These are phyloP conservation scores for Mycena kentingensis DNA, from an alignment of 768 basidiomycete genomes.

Conservation along the genomic window DNA sequence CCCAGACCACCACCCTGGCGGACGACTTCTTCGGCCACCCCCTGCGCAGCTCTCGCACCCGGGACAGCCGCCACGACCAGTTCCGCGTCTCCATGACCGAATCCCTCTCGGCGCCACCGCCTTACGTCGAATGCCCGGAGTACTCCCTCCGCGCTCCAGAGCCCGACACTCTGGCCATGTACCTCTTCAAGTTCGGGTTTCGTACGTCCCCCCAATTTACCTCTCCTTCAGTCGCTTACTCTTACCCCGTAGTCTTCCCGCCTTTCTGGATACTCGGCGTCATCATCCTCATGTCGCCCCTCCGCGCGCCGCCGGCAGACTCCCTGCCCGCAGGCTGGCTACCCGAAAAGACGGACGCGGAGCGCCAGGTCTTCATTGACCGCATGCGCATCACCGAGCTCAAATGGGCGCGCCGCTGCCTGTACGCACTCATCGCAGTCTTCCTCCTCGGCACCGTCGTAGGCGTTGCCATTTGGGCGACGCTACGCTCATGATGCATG, in stretches of 20 bases:
- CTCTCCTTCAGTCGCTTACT: background rate
- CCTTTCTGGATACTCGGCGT: slow-evolving; percentile 63
- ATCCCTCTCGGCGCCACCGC: slow-evolving; percentile 36
- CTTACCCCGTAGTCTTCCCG: slow-evolving; percentile 50
- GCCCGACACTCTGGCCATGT: slow-evolving; percentile 57
- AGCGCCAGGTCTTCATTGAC: slow-evolving; percentile 47
- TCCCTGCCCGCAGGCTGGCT: slow-evolving; percentile 48
- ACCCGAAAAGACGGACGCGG: slow-evolving; percentile 55
- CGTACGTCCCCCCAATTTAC: slow-evolving; percentile 39
- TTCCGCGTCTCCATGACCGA: slow-evolving; percentile 31
- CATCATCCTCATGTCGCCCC: slow-evolving; percentile 55
- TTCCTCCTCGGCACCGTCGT: slow-evolving; percentile 36
- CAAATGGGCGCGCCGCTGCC: slow-evolving; percentile 60
- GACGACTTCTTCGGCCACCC: slow-evolving; percentile 41
- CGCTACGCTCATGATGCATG: slow-evolving; percentile 26
- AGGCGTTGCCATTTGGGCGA: slow-evolving; percentile 37
- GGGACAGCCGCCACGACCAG: slow-evolving; percentile 44
- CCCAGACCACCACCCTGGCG: slow-evolving; percentile 25
- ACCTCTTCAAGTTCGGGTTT: slow-evolving; percentile 66
- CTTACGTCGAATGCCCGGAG: slow-evolving; percentile 46
- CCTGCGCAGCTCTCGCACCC: too few relatives aligned
- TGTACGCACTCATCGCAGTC: slow-evolving; percentile 54
- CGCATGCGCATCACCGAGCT: slow-evolving; percentile 50
- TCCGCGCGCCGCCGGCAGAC: slow-evolving; percentile 43
- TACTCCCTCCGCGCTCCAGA: slow-evolving; percentile 42